Conservation (phyloP, 106 monocot genomes). For the Iris macrosiphon region DNA sequence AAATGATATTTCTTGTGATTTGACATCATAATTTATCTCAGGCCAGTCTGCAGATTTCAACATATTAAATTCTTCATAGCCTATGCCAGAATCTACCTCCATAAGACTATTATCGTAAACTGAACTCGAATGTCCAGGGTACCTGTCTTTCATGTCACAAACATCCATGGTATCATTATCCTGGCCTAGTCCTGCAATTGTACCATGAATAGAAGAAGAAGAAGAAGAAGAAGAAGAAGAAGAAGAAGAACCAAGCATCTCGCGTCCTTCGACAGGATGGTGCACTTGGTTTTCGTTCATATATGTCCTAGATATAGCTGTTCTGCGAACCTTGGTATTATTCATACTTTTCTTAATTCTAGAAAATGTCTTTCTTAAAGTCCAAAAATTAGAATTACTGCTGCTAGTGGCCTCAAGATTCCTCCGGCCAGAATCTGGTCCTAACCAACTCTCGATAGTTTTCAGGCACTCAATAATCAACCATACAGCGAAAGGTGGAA, state of each 20-base stretch:
- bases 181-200: background rate
- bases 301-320: background rate
- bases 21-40: conserved; percentile 62
- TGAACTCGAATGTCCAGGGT: background rate
- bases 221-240: background rate
- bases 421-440: conserved; percentile 10
- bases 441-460: conserved; percentile 65
- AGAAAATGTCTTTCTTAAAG: conserved; percentile 36
- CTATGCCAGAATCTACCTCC: conserved; percentile 22
- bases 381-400: conserved; percentile 11
- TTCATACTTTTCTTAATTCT: conserved; percentile 8
- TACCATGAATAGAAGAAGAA: background rate
- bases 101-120: conserved; percentile 17
- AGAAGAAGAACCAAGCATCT: too few relatives aligned
- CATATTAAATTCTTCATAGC: conserved; percentile 28
- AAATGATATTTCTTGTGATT: conserved; percentile 85
- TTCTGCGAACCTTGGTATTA: conserved; percentile 9
- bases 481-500: conserved; percentile 34
- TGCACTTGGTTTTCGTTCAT: background rate
- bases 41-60: conserved; percentile 56
- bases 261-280: background rate
- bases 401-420: conserved; percentile 1
- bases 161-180: conserved; percentile 3
- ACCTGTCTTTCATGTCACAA: background rate
- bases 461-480: conserved; percentile 58